Evolutionary conservation across 441 rosid genomes (phyloP).

Genomic region (Populus hybrid): DNA sequence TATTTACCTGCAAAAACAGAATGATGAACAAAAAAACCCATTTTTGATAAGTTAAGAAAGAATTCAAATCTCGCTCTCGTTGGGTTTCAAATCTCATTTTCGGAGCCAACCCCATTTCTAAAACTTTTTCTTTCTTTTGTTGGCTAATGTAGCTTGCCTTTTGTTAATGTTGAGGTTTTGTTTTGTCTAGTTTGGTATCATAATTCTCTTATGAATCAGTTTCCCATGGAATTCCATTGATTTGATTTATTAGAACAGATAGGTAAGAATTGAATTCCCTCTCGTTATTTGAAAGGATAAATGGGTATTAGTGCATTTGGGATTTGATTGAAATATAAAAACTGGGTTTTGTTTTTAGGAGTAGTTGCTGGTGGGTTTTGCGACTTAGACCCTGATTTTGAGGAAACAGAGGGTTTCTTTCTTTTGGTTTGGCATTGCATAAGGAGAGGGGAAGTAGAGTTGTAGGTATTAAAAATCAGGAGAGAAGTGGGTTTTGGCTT

Average conservation of each 20-base stretch:
- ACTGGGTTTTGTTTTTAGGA: background rate
- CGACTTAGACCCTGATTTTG: background rate
- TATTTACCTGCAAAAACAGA: background rate
- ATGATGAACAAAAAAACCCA: background rate
- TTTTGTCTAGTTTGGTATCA: background rate
- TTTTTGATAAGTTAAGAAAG: background rate
- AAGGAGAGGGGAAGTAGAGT: constrained; percentile 6
- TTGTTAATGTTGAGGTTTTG: background rate
- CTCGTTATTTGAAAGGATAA: background rate
- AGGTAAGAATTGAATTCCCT: background rate
- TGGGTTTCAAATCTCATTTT: background rate
- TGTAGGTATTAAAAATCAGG: constrained; percentile 17
- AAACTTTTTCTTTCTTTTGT: background rate
- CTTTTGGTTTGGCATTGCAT: background rate
- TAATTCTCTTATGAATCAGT: background rate
- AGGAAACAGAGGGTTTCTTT: background rate
- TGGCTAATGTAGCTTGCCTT: background rate
- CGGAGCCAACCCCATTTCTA: background rate
- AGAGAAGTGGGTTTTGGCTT: background rate
- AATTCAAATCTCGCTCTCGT: background rate
- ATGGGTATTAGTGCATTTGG: background rate
- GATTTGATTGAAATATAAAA: background rate
- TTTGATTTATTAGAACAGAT: background rate
- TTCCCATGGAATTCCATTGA: background rate
- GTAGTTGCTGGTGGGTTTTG: background rate